Percentiles rank a stretch among this genome's conserved stretches.
Conservation (phyloP, 2,329 filamentous ascomycete genomes). For the Cordyceps javanica region DNA sequence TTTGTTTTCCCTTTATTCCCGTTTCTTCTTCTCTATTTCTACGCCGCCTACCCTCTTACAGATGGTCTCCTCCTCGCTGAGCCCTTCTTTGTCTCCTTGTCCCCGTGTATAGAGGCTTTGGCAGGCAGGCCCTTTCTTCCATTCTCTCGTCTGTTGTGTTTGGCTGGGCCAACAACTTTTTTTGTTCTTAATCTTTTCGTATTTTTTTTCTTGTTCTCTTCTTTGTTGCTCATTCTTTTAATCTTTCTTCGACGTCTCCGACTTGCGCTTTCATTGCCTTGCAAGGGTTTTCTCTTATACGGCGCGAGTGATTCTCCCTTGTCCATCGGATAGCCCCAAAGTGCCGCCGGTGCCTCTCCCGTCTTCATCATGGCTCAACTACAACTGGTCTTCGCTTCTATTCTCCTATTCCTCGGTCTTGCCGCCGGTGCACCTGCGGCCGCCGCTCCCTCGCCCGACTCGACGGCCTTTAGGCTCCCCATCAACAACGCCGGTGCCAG, state of each 20-base stretch:
- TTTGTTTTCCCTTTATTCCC: background rate
- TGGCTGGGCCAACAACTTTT: slow-evolving; percentile 10
- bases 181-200: slow-evolving; percentile 14
- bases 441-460: slow-evolving; percentile 13
- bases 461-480: slow-evolving; percentile 32
- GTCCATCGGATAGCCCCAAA: slow-evolving; percentile 15
- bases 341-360: background rate
- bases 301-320: background rate
- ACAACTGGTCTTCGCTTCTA: background rate
- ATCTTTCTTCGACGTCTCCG: too few relatives aligned
- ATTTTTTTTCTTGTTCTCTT: slow-evolving; percentile 14
- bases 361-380: slow-evolving; percentile 8
- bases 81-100: slow-evolving; percentile 1
- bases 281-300: background rate
- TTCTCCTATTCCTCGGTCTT: slow-evolving; percentile 14
- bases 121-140: background rate
- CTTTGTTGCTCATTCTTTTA: too few relatives aligned
- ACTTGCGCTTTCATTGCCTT: too few relatives aligned
- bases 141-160: background rate
- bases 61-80: background rate
- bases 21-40: slow-evolving; percentile 6
- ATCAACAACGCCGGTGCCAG: slow-evolving; percentile 48
- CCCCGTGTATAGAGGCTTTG: background rate
- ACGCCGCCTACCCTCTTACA: background rate
- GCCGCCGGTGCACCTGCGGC: slow-evolving; percentile 22